Evolutionary conservation across 768 basidiomycete species (phyloP).

Genomic region (Trichaptum fuscoviolaceum): DNA sequence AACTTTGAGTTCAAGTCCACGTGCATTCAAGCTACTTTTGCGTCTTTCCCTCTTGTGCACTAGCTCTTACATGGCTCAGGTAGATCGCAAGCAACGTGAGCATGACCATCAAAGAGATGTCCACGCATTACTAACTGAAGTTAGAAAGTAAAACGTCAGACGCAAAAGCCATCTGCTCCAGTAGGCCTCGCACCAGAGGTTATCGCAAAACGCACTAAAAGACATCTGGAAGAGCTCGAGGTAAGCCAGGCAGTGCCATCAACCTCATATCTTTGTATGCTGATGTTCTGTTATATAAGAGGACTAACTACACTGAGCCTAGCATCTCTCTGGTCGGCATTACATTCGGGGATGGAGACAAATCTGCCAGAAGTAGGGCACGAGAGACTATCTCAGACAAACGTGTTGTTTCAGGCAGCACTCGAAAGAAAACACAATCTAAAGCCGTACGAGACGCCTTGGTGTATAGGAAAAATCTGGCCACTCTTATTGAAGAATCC

Average conservation of each 20-base stretch:
- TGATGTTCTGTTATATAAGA: conserved; percentile 34
- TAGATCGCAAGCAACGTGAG: neutral
- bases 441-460: conserved; percentile 78
- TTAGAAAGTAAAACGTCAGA: conserved; percentile 9
- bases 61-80: neutral
- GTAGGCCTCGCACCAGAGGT: conserved; percentile 51
- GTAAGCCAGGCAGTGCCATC: conserved; percentile 29
- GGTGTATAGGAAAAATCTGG: conserved; percentile 76
- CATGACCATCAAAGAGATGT: neutral
- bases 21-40: too few species aligned
- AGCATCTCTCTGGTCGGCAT: conserved; percentile 33
- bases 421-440: conserved; percentile 70
- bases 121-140: neutral
- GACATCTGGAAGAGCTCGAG: conserved; percentile 84
- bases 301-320: conserved; percentile 73
- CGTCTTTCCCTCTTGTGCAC: too few species aligned
- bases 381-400: conserved; percentile 79
- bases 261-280: conserved; percentile 11
- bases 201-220: conserved; percentile 68
- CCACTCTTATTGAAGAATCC: conserved; percentile 71
- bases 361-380: conserved; percentile 59
- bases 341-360: conserved; percentile 37
- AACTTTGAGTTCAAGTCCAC: neutral
- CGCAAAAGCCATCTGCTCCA: conserved; percentile 4
- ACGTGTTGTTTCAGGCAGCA: conserved; percentile 45